phyloP scores from a whole-genome alignment of 164 flowering plant species.

The Buxus sempervirens region DNA sequence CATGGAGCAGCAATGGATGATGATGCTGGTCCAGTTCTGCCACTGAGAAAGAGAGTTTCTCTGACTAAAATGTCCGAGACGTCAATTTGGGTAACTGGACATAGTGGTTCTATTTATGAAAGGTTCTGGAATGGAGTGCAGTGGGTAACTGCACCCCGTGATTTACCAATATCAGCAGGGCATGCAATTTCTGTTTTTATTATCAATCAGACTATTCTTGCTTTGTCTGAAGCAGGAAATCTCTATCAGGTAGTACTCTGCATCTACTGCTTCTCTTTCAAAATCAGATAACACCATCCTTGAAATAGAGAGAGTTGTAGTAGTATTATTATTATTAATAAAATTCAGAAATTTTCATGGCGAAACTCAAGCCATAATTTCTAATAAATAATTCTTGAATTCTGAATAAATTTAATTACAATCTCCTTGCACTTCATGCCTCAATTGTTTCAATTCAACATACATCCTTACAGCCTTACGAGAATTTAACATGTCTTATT shows the following conservation, averaged over 20 bases:
- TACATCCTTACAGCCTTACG: background rate
- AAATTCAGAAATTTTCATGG: background rate
- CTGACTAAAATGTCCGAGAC: constrained; percentile 62
- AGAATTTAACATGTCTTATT: too few relatives aligned
- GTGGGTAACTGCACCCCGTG: constrained; percentile 90
- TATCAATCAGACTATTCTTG: constrained; percentile 69
- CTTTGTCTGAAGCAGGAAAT: constrained; percentile 59
- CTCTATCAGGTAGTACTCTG: constrained; percentile 59
- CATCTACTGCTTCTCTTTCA: background rate
- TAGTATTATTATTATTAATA: too few relatives aligned
- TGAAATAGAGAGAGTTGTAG: background rate
- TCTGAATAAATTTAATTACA: background rate
- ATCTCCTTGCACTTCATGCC: background rate
- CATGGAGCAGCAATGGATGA: constrained; percentile 18
- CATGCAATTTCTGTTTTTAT: constrained; percentile 52
- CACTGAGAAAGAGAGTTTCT: constrained; percentile 59
- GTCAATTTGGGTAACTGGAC: constrained; percentile 79
- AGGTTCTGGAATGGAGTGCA: constrained; percentile 93
- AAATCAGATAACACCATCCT: background rate
- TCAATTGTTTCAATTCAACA: background rate
- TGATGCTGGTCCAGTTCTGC: constrained; percentile 30
- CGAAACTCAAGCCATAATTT: background rate
- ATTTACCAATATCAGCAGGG: constrained; percentile 53
- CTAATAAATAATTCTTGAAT: background rate
- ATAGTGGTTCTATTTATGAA: constrained; percentile 81